Evolutionary conservation across 1,284 basidiomycete genomes (phyloP).

Genomic region (Microstroma glucosiphilum): DNA sequence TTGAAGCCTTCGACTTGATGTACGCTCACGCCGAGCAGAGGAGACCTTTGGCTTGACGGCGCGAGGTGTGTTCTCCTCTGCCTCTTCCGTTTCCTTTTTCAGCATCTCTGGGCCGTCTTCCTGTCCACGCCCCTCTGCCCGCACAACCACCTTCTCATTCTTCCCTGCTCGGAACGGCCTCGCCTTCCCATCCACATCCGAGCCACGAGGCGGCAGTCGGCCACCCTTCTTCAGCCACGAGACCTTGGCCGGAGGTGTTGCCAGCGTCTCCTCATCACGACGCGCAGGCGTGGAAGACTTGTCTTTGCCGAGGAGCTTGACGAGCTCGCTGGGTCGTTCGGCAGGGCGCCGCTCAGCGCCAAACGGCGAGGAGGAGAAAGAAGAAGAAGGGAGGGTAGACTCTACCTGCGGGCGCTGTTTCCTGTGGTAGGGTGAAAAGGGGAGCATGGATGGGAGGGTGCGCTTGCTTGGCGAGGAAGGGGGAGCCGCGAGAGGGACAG

Average conservation of each 20-base stretch:
- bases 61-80: too few species aligned
- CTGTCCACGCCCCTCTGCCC: too few species aligned
- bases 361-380: too few species aligned
- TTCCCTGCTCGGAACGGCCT: neutral
- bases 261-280: neutral
- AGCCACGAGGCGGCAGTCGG: neutral
- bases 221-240: neutral
- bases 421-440: neutral
- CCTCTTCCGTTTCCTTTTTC: too few species aligned
- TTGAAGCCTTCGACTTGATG: too few species aligned
- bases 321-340: neutral
- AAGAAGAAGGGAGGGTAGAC: neutral
- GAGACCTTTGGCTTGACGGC: too few species aligned
- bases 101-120: too few species aligned
- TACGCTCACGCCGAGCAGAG: too few species aligned
- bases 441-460: neutral
- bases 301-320: neutral
- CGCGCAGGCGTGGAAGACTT: neutral
- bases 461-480: neutral
- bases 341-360: neutral
- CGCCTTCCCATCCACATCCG: neutral
- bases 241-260: neutral
- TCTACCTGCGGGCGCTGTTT: neutral
- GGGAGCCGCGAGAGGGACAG: neutral
- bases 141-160: neutral